These are phyloP conservation scores for Clonostachys sp. DNA, from an alignment of 2,329 filamentous ascomycete genomes.

Conservation along the genomic window DNA sequence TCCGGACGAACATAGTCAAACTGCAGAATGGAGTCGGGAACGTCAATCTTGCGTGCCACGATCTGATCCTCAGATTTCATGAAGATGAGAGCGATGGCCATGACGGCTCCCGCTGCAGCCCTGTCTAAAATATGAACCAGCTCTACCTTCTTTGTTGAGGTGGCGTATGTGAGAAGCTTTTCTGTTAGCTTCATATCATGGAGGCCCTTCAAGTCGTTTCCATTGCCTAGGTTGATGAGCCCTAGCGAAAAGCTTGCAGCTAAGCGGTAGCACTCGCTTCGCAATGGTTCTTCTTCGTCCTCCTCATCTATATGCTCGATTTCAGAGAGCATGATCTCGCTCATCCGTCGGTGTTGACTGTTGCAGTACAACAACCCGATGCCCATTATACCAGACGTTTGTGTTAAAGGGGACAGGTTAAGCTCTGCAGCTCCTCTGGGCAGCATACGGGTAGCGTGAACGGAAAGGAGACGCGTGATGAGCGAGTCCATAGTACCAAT, in stretches of 20 bases:
- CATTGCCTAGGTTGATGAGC: slow-evolving; percentile 91
- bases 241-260: slow-evolving; percentile 92
- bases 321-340: slow-evolving; percentile 96
- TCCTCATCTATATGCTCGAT: slow-evolving; percentile 80
- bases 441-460: slow-evolving; percentile 93
- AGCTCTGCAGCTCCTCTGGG: slow-evolving; percentile 89
- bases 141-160: slow-evolving; percentile 85
- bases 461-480: slow-evolving; percentile 87
- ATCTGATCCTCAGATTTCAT: slow-evolving; percentile 93
- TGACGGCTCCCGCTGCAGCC: slow-evolving; percentile 86
- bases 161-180: slow-evolving; percentile 78
- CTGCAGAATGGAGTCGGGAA: slow-evolving; percentile 83
- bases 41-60: slow-evolving; percentile 86
- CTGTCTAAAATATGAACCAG: slow-evolving; percentile 90
- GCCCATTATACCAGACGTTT: slow-evolving; percentile 95
- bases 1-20: slow-evolving; percentile 96
- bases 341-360: slow-evolving; percentile 97
- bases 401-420: slow-evolving; percentile 86
- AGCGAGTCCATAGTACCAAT: slow-evolving; percentile 96
- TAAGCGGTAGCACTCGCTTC: slow-evolving; percentile 93
- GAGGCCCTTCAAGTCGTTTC: slow-evolving; percentile 79
- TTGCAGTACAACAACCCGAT: slow-evolving; percentile 92
- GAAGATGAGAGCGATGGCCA: slow-evolving; percentile 87
- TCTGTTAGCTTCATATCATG: slow-evolving; percentile 94
- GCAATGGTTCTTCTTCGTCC: slow-evolving; percentile 78